Percentiles rank a stretch among this genome's conserved stretches.
phyloP scores from a whole-genome alignment of 2,329 filamentous ascomycete genomes.

The Xylaria multiplex region DNA sequence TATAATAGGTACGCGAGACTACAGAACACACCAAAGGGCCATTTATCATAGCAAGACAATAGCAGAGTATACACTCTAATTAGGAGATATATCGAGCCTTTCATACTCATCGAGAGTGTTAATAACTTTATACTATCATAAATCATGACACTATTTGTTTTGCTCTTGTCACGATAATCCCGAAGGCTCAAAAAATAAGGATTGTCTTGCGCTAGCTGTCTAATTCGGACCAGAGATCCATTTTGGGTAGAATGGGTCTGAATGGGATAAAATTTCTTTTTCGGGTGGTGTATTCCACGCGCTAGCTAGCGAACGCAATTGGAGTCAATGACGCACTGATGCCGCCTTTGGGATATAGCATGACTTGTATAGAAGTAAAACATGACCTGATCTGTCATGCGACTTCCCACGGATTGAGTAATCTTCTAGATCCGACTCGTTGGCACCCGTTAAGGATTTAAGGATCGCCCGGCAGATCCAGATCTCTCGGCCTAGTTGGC shows the following conservation, averaged over 20 bases:
- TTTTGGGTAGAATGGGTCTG: too few relatives aligned
- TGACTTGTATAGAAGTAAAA: conserved; percentile 2
- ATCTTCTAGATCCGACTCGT: conserved; percentile 14
- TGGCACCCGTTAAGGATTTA: conserved; percentile 4
- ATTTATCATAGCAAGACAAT: too few relatives aligned
- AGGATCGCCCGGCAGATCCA: conserved; percentile 2
- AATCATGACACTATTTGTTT: too few relatives aligned
- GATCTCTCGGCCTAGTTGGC: conserved; percentile 7
- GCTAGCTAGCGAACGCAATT: not conserved
- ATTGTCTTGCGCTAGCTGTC: too few relatives aligned
- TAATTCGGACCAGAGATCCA: not conserved
- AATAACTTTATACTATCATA: too few relatives aligned
- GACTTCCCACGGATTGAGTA: not conserved
- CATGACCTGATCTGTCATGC: conserved; percentile 4
- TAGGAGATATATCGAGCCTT: too few relatives aligned
- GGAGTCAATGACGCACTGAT: conserved; percentile 6
- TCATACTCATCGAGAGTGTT: too few relatives aligned
- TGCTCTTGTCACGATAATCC: too few relatives aligned
- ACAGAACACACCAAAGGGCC: too few relatives aligned
- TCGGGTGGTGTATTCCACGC: not conserved
- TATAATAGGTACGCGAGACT: too few relatives aligned
- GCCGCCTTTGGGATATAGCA: not conserved
- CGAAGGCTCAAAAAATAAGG: too few relatives aligned
- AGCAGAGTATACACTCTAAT: too few relatives aligned
- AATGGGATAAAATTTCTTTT: not conserved